Percentiles rank a stretch among this genome's conserved stretches.
Evolutionary conservation across 306 rosid species (phyloP).

Genomic region (Lathyrus tuberosus): DNA sequence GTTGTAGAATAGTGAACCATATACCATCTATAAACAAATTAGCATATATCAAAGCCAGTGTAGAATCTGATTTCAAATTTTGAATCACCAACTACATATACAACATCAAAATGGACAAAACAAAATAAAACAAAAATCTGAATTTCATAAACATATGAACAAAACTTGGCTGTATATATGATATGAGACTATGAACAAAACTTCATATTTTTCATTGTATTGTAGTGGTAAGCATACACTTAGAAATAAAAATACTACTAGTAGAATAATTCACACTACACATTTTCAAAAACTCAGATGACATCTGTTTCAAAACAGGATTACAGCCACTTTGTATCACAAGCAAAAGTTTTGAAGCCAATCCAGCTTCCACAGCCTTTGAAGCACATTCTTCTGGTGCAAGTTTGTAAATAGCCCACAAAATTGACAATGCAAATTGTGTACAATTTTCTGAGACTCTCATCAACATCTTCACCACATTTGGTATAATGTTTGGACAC

Average conservation of each 20-base stretch:
- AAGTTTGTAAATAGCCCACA: constrained; percentile 58
- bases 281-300: constrained; percentile 68
- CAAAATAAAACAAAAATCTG: neutral
- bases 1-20: neutral
- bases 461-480: constrained; percentile 62
- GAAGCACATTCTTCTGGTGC: constrained; percentile 68
- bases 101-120: neutral
- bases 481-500: constrained; percentile 54
- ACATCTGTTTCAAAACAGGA: constrained; percentile 65
- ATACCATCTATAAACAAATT: neutral
- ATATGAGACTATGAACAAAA: constrained; percentile 43
- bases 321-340: constrained; percentile 73
- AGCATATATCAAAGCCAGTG: constrained; percentile 3
- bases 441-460: constrained; percentile 68
- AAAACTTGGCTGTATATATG: constrained; percentile 22
- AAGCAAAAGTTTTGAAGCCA: constrained; percentile 69
- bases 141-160: constrained; percentile 39
- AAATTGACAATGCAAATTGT: constrained; percentile 62
- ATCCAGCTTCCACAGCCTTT: constrained; percentile 66
- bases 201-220: constrained; percentile 61
- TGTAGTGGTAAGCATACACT: constrained; percentile 76
- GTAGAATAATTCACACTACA: constrained; percentile 73
- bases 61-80: neutral
- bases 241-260: constrained; percentile 56
- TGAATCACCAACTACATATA: constrained; percentile 8